Evolutionary conservation across 768 basidiomycete species (phyloP).

Genomic region (Phanerodontia chrysosporium): DNA sequence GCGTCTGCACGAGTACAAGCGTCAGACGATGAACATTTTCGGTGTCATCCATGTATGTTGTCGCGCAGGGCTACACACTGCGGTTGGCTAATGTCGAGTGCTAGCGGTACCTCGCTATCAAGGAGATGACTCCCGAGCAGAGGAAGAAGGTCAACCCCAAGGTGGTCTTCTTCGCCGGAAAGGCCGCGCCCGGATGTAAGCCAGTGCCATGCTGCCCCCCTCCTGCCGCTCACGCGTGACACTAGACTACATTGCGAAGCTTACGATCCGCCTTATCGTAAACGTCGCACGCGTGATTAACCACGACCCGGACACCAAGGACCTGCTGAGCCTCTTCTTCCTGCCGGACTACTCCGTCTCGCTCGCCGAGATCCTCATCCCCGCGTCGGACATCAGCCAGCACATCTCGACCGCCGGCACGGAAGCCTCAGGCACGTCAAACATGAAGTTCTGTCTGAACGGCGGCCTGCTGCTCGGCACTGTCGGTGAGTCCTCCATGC

Average conservation of each 20-base stretch:
- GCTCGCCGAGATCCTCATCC: constrained; percentile 78
- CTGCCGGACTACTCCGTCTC: constrained; percentile 93
- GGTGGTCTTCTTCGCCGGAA: constrained; percentile 96
- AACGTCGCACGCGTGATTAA: constrained; percentile 81
- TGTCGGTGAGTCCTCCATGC: constrained; percentile 37
- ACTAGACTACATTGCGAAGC: constrained; percentile 86
- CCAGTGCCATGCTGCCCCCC: constrained; percentile 5
- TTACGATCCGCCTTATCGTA: constrained; percentile 91
- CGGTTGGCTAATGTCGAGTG: not conserved
- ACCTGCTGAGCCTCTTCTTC: constrained; percentile 88
- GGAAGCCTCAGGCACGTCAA: constrained; percentile 78
- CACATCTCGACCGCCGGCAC: constrained; percentile 98
- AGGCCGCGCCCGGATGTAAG: constrained; percentile 90
- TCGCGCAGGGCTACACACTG: not conserved
- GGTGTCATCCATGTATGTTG: constrained; percentile 75
- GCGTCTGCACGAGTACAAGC: constrained; percentile 93
- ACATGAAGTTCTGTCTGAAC: constrained; percentile 89
- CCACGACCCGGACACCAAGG: constrained; percentile 81
- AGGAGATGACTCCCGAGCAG: constrained; percentile 72
- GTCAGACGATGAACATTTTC: constrained; percentile 93
- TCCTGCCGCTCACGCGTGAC: constrained; percentile 9
- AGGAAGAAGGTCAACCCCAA: constrained; percentile 79
- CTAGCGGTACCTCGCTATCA: constrained; percentile 78
- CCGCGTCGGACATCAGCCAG: constrained; percentile 91
- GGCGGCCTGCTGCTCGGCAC: constrained; percentile 88